phyloP scores from a whole-genome alignment of 495 filamentous ascomycete genomes.

The Aspergillus campestris region DNA sequence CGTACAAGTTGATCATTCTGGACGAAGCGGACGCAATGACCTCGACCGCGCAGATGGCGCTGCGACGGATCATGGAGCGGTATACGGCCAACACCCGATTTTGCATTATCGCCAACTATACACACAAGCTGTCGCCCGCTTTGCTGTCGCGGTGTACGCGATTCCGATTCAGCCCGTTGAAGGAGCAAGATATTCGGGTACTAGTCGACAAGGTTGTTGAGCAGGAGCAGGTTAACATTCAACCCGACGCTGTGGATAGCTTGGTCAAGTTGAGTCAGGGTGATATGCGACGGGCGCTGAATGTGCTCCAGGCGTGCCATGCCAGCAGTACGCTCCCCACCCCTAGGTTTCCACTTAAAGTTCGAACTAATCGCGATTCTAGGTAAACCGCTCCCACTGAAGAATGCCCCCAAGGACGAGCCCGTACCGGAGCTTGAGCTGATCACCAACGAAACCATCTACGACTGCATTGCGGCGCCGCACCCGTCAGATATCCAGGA shows the following conservation, averaged over 20 bases:
- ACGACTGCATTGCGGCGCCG: conserved; percentile 94
- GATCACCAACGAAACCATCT: conserved; percentile 88
- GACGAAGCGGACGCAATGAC: conserved; percentile 99
- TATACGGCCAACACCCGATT: conserved; percentile 98
- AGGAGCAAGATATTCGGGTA: conserved; percentile 71
- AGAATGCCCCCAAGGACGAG: conserved; percentile 50
- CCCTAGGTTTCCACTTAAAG: background rate
- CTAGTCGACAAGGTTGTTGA: conserved; percentile 87
- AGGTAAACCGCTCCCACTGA: conserved; percentile 64
- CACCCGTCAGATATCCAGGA: conserved; percentile 81
- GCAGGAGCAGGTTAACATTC: conserved; percentile 79
- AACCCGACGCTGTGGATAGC: conserved; percentile 64
- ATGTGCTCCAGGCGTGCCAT: conserved; percentile 94
- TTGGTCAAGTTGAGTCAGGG: conserved; percentile 85
- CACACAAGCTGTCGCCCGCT: conserved; percentile 94
- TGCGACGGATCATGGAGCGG: conserved; percentile 97
- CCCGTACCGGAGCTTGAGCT: conserved; percentile 52
- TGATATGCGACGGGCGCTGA: conserved; percentile 91
- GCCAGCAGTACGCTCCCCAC: conserved; percentile 60
- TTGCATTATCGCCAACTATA: conserved; percentile 98
- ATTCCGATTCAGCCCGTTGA: conserved; percentile 91
- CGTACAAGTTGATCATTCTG: conserved; percentile 92
- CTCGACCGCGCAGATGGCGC: conserved; percentile 89
- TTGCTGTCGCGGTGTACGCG: conserved; percentile 88
- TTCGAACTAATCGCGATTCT: conserved; percentile 3